A percentile compares a stretch with the other conserved stretches of the same genome.
phyloP scores from a whole-genome alignment of 176 grass and related monocot genomes.

The Calamus simplicifolius region DNA sequence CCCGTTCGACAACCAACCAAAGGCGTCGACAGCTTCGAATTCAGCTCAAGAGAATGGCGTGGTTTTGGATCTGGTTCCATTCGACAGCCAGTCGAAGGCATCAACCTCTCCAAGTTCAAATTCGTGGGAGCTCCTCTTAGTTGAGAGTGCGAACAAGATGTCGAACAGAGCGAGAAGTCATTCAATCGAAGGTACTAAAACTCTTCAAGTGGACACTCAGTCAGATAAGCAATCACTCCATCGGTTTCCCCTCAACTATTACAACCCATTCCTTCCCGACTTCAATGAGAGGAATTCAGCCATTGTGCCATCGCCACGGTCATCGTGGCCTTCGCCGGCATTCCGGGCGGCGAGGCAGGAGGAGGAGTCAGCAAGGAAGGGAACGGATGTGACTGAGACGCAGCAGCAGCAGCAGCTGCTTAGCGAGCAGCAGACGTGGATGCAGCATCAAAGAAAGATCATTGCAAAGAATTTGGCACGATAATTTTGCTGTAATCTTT shows the following conservation, averaged over 20 bases:
- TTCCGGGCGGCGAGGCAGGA: neutral
- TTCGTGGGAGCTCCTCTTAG: no score
- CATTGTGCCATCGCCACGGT: neutral
- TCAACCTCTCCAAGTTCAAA: no score
- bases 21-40: no score
- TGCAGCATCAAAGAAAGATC: constrained; percentile 23
- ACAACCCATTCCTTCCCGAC: constrained; percentile 16
- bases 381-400: neutral
- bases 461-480: no score
- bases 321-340: neutral
- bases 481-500: no score
- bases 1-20: no score
- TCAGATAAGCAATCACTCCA: neutral
- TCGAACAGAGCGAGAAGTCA: neutral
- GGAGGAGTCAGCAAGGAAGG: neutral
- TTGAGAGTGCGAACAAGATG: constrained; percentile 12
- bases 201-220: neutral
- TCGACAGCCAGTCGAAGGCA: no score
- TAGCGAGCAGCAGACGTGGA: constrained; percentile 13
- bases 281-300: neutral
- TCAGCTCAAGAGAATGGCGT: no score
- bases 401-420: constrained; percentile 6
- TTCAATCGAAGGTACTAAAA: neutral
- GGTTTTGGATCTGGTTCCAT: no score
- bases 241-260: neutral